Percentiles rank a stretch among this genome's conserved stretches.
Evolutionary conservation across 2,329 filamentous ascomycete genomes (phyloP).

Genomic region (Pleoardoris graminearum): DNA sequence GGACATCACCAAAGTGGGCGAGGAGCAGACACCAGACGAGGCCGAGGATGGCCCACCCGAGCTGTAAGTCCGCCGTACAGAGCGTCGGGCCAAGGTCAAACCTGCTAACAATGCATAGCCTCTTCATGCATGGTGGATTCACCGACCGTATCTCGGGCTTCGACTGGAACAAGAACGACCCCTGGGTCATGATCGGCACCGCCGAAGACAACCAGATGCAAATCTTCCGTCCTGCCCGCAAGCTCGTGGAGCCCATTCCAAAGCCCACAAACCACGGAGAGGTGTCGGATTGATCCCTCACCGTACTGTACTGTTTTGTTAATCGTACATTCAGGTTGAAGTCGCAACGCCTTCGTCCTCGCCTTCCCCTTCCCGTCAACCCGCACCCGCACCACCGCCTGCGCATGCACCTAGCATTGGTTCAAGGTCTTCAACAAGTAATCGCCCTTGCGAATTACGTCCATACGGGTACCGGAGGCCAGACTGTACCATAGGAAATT

Average conservation of each 20-base stretch:
- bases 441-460: too few species aligned
- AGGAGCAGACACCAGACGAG: conserved; percentile 94
- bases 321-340: not conserved
- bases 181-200: conserved; percentile 93
- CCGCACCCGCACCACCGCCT: too few species aligned
- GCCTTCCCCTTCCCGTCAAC: too few species aligned
- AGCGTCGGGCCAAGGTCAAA: not conserved
- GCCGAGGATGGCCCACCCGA: conserved; percentile 93
- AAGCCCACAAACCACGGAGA: conserved; percentile 44
- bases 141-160: conserved; percentile 97
- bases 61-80: conserved; percentile 64
- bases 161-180: conserved; percentile 95
- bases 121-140: conserved; percentile 99
- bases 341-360: too few species aligned
- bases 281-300: conserved; percentile 40
- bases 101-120: conserved; percentile 50
- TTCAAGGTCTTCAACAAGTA: too few species aligned
- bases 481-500: not conserved
- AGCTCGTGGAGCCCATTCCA: conserved; percentile 42
- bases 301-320: not conserved
- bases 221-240: conserved; percentile 62
- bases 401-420: too few species aligned
- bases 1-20: conserved; percentile 89
- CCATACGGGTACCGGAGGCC: not conserved
- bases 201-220: conserved; percentile 97